A percentile compares a stretch with the other conserved stretches of the same genome.
phyloP scores from a whole-genome alignment of 2,329 filamentous ascomycete genomes.

The Parascedosporium putredinis region DNA sequence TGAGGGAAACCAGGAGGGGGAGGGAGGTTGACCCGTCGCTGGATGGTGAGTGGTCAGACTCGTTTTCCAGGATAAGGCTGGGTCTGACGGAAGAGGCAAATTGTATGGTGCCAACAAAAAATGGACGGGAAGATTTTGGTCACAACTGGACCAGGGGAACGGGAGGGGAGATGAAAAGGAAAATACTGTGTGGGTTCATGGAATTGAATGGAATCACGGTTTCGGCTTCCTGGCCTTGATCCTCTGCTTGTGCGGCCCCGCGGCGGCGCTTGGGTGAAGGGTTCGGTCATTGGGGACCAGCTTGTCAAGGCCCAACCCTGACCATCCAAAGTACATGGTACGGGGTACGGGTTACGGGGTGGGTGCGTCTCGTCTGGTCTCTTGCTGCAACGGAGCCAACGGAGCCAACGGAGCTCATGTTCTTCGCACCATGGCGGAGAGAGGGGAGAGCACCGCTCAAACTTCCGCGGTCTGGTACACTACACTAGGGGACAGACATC shows the following conservation, averaged over 20 bases:
- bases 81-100: not conserved
- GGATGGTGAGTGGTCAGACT: not conserved
- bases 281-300: too few species aligned
- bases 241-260: not conserved
- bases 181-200: constrained; percentile 7
- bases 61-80: not conserved
- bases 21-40: not conserved
- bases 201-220: constrained; percentile 6
- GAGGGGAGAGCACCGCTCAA: too few species aligned
- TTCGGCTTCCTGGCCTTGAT: not conserved
- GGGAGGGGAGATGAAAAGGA: not conserved
- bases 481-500: too few species aligned
- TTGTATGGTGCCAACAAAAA: constrained; percentile 2
- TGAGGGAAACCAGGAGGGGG: not conserved
- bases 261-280: not conserved
- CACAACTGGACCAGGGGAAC: not conserved
- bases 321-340: not conserved
- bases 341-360: too few species aligned
- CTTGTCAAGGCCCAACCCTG: too few species aligned
- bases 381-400: too few species aligned
- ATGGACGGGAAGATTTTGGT: not conserved
- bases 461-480: too few species aligned
- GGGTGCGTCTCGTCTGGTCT: too few species aligned
- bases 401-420: too few species aligned
- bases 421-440: too few species aligned